phyloP scores from a whole-genome alignment of 495 filamentous ascomycete species.

The Bombardia bombarda region DNA sequence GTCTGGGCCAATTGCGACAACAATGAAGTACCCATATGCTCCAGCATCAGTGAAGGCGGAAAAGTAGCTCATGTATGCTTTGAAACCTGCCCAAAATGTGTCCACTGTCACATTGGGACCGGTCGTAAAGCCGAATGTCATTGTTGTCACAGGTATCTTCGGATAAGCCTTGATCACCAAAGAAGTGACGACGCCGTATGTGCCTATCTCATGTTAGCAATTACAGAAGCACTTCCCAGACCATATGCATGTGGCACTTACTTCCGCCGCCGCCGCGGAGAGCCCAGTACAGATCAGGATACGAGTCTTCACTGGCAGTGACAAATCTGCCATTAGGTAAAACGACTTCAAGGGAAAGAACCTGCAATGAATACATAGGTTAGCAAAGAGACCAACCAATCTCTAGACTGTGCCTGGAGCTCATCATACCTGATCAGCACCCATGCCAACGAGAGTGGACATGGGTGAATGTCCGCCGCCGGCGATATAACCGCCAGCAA shows the following conservation, averaged over 20 bases:
- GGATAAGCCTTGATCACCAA: constrained; percentile 38
- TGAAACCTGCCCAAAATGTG: constrained; percentile 44
- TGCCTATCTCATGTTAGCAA: constrained; percentile 17
- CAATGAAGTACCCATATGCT: constrained; percentile 48
- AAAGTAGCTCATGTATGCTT: constrained; percentile 38
- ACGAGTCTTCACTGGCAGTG: constrained; percentile 35
- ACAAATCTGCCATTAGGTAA: constrained; percentile 47
- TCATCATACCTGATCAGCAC: constrained; percentile 34
- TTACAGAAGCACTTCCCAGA: background rate
- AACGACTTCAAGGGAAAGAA: constrained; percentile 50
- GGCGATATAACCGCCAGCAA: constrained; percentile 43
- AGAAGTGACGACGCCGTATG: constrained; percentile 51
- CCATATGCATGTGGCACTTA: constrained; percentile 5
- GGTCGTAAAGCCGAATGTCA: constrained; percentile 25
- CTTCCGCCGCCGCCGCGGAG: constrained; percentile 50
- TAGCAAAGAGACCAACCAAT: constrained; percentile 1
- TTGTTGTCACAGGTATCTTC: constrained; percentile 29
- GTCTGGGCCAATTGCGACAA: background rate
- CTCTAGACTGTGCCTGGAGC: background rate
- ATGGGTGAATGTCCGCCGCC: constrained; percentile 46
- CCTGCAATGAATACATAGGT: constrained; percentile 17
- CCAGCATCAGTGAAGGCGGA: constrained; percentile 42
- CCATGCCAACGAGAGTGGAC: constrained; percentile 37
- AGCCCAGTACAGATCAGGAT: constrained; percentile 59
- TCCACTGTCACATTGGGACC: constrained; percentile 26